Conservation (phyloP, 352 stramenopile genomes). For the Phytopythium cucurbitacearum region DNA sequence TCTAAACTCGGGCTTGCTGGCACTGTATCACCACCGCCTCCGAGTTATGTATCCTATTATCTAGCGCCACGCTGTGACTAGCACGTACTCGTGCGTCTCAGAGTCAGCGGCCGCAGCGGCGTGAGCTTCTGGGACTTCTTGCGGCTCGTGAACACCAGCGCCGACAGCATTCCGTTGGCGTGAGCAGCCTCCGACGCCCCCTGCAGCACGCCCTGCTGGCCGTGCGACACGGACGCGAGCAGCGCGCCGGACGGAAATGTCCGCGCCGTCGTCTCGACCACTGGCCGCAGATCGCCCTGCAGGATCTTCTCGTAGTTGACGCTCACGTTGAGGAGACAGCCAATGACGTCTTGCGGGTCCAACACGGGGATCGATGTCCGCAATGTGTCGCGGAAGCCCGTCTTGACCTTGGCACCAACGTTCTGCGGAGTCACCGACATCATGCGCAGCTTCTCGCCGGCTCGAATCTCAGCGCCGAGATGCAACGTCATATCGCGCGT, state of each 20-base stretch:
- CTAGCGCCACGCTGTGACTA: conserved; percentile 9
- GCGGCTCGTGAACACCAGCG: conserved; percentile 74
- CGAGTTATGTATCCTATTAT: conserved; percentile 1
- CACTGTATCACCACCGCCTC: too few relatives aligned
- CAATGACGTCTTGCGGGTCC: conserved; percentile 55
- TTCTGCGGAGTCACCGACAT: conserved; percentile 65
- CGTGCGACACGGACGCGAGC: conserved; percentile 55
- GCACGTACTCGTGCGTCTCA: conserved; percentile 53
- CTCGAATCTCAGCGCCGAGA: conserved; percentile 46
- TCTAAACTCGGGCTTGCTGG: too few relatives aligned
- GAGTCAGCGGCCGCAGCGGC: conserved; percentile 38
- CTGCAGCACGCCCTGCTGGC: conserved; percentile 68
- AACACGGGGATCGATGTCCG: conserved; percentile 48
- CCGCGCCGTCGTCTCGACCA: conserved; percentile 44
- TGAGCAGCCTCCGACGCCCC: conserved; percentile 53
- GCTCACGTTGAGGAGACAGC: conserved; percentile 61
- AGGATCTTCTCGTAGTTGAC: conserved; percentile 68
- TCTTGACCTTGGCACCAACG: conserved; percentile 40
- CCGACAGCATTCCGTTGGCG: conserved; percentile 76
- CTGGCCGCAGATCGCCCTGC: conserved; percentile 49
- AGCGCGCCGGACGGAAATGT: conserved; percentile 53
- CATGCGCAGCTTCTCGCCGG: conserved; percentile 66
- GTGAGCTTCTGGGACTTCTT: conserved; percentile 68
- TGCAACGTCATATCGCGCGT: conserved; percentile 43
- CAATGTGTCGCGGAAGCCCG: conserved; percentile 53